Base-by-base conservation (phyloP, 176 grass and related monocot species). In the Bromus sterilis region DNA sequence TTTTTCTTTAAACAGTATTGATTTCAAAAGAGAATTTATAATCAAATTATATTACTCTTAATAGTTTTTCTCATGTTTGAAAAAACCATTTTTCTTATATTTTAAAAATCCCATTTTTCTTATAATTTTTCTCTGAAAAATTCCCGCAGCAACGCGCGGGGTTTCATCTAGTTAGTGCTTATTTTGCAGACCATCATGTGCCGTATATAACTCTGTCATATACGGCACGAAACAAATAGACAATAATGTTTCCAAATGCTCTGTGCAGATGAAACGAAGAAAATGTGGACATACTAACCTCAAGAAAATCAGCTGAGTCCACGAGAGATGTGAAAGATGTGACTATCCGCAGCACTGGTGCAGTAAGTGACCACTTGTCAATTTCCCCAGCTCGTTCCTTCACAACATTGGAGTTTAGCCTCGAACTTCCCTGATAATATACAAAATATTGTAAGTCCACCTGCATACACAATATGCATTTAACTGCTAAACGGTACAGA, bases 311-410 rank as follows among this genome's bases (percentile, higher is more conserved):
- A 56, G 90, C 88, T 0, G 95, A 91, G 71, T 91, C 92, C 36
- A 94, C 92, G 62, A 98, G 90, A 29, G 95, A 88, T 44, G 95
- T 91, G 68, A 95, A 83, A 79, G 90, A 95, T 65, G 88, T 89
- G 62, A 93, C 90, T 82, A 98, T 88, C 91, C 90, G 86, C 85
- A 98, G 39, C 74, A 95, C 88, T 18, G 92, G 95, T 79, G 81
- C 84, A 87, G 90, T 75, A 82, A 96, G 75, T 66, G 89, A 93
- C 62, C 82, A 87, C 78, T 91, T 93, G 37, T 93, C 87, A 74
- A 83, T 79, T 74, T 92, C 90, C 57, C 78, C 86, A 79, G 60
- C 44, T 78, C 71, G 73, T 61, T 95, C 92, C 73, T 92, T 98
- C 76, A 78, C 65, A 30, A 79, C 23, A 74, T 71, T 87, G 14